These are phyloP conservation scores for Saccharomyces uvarum DNA, from an alignment of 1,139 yeast species.

Conservation along the genomic window DNA sequence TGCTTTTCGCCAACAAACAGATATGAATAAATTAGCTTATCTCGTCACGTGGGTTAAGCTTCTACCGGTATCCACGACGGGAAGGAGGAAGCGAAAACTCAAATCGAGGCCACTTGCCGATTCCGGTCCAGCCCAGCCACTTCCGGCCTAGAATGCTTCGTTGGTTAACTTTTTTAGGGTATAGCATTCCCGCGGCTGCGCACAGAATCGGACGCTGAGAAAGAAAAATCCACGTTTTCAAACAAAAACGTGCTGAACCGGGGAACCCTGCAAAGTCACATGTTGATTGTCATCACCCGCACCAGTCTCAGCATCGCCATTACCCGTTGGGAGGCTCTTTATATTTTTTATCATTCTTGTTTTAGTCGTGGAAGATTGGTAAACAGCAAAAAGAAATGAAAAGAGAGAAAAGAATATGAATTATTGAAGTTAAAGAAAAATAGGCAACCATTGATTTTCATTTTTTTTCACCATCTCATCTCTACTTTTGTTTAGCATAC, in stretches of 20 bases:
- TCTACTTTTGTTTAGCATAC: not conserved
- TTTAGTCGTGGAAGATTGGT: not conserved
- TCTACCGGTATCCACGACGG: not conserved
- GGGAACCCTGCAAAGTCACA: not conserved
- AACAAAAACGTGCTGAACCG: not conserved
- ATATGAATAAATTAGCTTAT: not conserved
- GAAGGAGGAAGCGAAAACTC: not conserved
- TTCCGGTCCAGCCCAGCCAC: not conserved
- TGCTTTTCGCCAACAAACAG: not conserved
- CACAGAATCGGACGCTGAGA: not conserved
- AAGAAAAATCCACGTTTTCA: not conserved
- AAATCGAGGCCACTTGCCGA: not conserved
- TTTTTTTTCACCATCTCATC: not conserved
- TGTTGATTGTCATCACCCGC: not conserved
- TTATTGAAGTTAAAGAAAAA: not conserved
- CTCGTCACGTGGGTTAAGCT: not conserved
- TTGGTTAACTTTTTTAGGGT: not conserved
- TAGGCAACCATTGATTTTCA: not conserved
- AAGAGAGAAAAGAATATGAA: not conserved
- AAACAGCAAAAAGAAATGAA: not conserved
- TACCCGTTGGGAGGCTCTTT: not conserved
- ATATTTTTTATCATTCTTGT: not conserved
- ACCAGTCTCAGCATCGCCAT: not conserved
- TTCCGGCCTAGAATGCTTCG: not conserved
- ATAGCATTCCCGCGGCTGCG: not conserved